Evolutionary conservation across 257 asterid genomes (phyloP), one percentile per base, ranked within the genome.

Genomic region (Gentiana dahurica): DNA sequence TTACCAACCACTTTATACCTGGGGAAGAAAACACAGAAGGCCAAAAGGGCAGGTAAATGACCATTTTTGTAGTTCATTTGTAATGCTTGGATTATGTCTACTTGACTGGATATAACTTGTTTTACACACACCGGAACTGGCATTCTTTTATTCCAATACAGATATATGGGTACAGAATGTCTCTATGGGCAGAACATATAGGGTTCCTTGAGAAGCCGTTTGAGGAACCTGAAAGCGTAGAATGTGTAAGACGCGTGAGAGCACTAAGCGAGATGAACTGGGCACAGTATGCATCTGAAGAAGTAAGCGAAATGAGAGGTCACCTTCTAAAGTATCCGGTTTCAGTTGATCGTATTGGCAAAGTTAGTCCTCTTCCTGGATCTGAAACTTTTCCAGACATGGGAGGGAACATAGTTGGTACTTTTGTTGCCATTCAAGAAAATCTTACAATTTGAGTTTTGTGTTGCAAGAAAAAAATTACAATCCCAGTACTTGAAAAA

Each of bases 121-220:
- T 41, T 41, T 6, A 41, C 46, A 41, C 46, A 2, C 24, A 24
- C 24, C 24, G 24, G 24, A 24, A 24, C 2, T 41, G 46, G 6
- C 6, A 7, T 4, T 41, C 45, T 4, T 41, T 41, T 41, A 10
- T 41, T 41, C 24, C 9, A n/a, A 54, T 62, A 55, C 76, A 86
- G 96, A 76, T 87, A 54, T 82, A 69, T 48, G 98, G 98, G 62
- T 90, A 90, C 45, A 75, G 98, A 56, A 87, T 90, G 95, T 87
- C 98, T 0, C 77, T 90, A 1, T 90, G 98, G 98, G 91, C 96
- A 0, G 98, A 90, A 78, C 98, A 87, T 73, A 79, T 82, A 1
- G 89, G 91, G 0, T 73, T 77, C 1, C 69, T 81, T 24, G 96
- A 90, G 73, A 70, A 53, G 5, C 68, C 81, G 63, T 90, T 82